Percentiles rank a stretch among this genome's conserved stretches.
phyloP scores from a whole-genome alignment of 2,329 filamentous ascomycete species.

The Thielaviopsis punctulata region DNA sequence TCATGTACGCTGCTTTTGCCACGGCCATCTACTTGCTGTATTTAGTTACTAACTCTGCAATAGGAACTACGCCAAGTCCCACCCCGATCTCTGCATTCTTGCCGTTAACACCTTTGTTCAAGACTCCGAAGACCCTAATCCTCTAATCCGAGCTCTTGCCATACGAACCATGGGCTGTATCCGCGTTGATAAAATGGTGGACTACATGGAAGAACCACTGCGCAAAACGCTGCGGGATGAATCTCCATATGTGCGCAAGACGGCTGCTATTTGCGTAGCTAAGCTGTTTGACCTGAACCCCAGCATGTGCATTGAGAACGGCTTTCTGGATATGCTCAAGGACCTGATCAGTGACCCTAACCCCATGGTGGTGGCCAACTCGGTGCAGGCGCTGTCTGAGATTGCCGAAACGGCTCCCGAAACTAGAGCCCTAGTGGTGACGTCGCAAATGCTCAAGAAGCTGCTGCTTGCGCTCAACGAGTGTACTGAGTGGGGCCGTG shows the following conservation, averaged over 20 bases:
- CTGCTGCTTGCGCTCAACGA: constrained; percentile 92
- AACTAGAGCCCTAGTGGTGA: constrained; percentile 72
- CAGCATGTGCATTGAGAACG: constrained; percentile 84
- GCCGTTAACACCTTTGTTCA: constrained; percentile 98
- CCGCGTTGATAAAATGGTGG: constrained; percentile 96
- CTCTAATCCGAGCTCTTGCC: constrained; percentile 80
- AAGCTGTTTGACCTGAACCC: constrained; percentile 96
- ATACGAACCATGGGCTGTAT: constrained; percentile 99
- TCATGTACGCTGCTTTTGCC: constrained; percentile 50
- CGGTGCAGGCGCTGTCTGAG: constrained; percentile 81
- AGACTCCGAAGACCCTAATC: constrained; percentile 96
- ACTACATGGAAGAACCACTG: constrained; percentile 97
- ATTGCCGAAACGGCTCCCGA: constrained; percentile 84
- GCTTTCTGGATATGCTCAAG: constrained; percentile 83
- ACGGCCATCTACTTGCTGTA: too few species aligned
- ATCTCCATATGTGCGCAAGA: constrained; percentile 96
- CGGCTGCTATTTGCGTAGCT: constrained; percentile 90
- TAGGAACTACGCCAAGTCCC: constrained; percentile 98
- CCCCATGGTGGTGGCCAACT: constrained; percentile 97
- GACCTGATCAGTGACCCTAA: constrained; percentile 96
- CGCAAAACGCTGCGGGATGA: constrained; percentile 93
- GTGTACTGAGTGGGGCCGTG: constrained; percentile 94
- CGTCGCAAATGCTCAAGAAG: constrained; percentile 74
- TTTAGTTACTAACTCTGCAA: not conserved
- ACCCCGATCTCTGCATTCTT: constrained; percentile 94